phyloP scores from a whole-genome alignment of 768 basidiomycete species.

The Kwoniella dendrophila region DNA sequence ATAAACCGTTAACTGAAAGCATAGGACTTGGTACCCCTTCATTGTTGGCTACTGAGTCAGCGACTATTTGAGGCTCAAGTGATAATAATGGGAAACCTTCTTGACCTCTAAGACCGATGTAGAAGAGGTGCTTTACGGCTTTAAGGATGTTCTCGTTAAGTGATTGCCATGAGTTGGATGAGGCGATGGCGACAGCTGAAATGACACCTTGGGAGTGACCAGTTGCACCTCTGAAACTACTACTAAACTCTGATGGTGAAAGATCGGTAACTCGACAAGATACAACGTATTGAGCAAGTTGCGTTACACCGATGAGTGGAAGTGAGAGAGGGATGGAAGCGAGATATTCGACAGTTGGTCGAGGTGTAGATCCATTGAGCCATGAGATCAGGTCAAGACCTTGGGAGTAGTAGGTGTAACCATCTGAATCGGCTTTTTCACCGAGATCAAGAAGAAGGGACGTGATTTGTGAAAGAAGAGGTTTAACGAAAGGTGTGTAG shows the following conservation, averaged over 20 bases:
- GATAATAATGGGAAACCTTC: slow-evolving; percentile 90
- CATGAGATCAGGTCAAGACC: slow-evolving; percentile 82
- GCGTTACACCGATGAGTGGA: slow-evolving; percentile 93
- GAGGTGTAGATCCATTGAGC: slow-evolving; percentile 71
- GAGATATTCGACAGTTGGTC: slow-evolving; percentile 80
- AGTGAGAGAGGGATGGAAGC: slow-evolving; percentile 92
- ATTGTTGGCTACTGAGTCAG: slow-evolving; percentile 85
- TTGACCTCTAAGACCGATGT: slow-evolving; percentile 87
- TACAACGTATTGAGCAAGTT: slow-evolving; percentile 88
- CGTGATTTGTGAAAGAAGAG: slow-evolving; percentile 70
- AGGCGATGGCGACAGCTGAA: slow-evolving; percentile 84
- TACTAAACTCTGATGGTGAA: slow-evolving; percentile 77
- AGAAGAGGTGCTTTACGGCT: slow-evolving; percentile 90
- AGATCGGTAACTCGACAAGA: slow-evolving; percentile 73
- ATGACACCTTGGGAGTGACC: slow-evolving; percentile 98
- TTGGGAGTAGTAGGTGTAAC: slow-evolving; percentile 67
- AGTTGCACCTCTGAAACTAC: slow-evolving; percentile 78
- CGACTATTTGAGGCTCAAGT: slow-evolving; percentile 81
- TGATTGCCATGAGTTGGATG: slow-evolving; percentile 73
- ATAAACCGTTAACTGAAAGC: slow-evolving; percentile 83
- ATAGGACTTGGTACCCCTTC: slow-evolving; percentile 93
- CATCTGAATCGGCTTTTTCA: slow-evolving; percentile 61
- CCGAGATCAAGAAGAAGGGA: slow-evolving; percentile 72
- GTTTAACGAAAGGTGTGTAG: slow-evolving; percentile 80
- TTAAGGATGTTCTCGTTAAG: slow-evolving; percentile 76